Evolutionary conservation across 306 rosid genomes (phyloP), one percentile per base, ranked within the genome.

Genomic region (Bauhinia variegata): DNA sequence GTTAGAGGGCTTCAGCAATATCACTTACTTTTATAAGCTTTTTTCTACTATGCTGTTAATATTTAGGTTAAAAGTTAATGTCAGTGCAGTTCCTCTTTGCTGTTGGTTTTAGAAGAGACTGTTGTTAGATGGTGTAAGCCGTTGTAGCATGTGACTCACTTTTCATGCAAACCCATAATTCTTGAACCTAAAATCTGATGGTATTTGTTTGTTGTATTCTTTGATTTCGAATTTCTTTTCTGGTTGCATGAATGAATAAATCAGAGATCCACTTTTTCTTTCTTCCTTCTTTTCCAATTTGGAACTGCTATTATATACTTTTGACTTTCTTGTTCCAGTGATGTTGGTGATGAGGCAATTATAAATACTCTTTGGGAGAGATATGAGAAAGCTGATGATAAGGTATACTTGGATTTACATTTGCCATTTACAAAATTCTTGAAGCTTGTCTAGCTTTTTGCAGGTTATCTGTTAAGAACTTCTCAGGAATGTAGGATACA

Each of bases 311-410:
- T 67, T 72, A 50, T 61, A 44, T 78, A 58, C 28, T 73, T 73
- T 77, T 59, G 6, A 59, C 43, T 52, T 71, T 66, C 39, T 47
- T 46, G 4, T 74, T 75, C 66, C 79, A 93, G 98, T 81, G 97
- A 88, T 68, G 80, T 74, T 71, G 98, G 97, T 15, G 93, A 93
- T 19, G 98, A 93, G 82, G 98, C 88, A 17, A 85, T 93, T 75
- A 66, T 93, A 52, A 89, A 84, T 78, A 79, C 87, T 76, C 89
- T 93, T 39, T 93, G 98, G 98, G 90, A 83, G 78, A 84, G 91
- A 83, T 88, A 70, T 73, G 91, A 86, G 75, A 83, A 83, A 76
- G 77, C 73, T 69, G 78, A 70, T 43, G 95, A 86, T 70, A 90
- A 88, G 97, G 98, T 90, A 91, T 46, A 86, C n/a, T 65, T 76